phyloP scores from a whole-genome alignment of 805 yeast species.

The Nakazawaea populi region DNA sequence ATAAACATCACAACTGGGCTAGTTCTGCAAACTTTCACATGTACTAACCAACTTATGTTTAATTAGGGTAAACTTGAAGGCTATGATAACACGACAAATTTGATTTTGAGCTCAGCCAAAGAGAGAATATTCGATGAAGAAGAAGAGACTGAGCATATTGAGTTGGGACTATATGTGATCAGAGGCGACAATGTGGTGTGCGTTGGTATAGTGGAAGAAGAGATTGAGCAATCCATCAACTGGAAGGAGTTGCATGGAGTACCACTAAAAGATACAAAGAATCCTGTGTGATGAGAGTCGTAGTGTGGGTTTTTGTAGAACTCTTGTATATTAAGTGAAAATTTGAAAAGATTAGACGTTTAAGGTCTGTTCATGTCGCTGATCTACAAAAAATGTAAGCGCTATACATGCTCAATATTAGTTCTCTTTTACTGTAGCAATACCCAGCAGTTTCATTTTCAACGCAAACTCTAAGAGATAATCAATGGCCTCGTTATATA shows the following conservation, averaged over 20 bases:
- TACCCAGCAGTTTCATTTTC: conserved; percentile 68
- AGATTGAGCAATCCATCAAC: conserved; percentile 32
- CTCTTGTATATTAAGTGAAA: not conserved
- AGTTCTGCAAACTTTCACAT: not conserved
- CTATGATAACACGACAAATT: conserved; percentile 59
- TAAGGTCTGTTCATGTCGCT: no score
- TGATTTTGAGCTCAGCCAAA: conserved; percentile 44
- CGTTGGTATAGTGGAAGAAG: conserved; percentile 46
- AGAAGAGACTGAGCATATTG: conserved; percentile 31
- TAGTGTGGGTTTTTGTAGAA: not conserved
- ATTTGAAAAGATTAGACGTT: not conserved
- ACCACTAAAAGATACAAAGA: conserved; percentile 23
- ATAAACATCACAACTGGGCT: not conserved
- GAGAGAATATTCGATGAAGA: conserved; percentile 44
- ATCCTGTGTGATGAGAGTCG: conserved; percentile 16
- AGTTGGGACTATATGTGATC: conserved; percentile 43
- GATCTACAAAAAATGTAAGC: not conserved
- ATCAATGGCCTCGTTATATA: conserved; percentile 89
- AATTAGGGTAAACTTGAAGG: conserved; percentile 45
- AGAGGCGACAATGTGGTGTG: conserved; percentile 58
- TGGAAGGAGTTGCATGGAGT: conserved; percentile 27
- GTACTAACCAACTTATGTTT: conserved; percentile 6
- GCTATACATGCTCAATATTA: not conserved
- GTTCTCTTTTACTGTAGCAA: conserved; percentile 37
- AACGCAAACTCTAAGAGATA: conserved; percentile 81